A percentile compares a stretch with the other conserved stretches of the same genome.
Conservation (phyloP, 2,329 filamentous ascomycete species). For the Lachnellula cervina region DNA sequence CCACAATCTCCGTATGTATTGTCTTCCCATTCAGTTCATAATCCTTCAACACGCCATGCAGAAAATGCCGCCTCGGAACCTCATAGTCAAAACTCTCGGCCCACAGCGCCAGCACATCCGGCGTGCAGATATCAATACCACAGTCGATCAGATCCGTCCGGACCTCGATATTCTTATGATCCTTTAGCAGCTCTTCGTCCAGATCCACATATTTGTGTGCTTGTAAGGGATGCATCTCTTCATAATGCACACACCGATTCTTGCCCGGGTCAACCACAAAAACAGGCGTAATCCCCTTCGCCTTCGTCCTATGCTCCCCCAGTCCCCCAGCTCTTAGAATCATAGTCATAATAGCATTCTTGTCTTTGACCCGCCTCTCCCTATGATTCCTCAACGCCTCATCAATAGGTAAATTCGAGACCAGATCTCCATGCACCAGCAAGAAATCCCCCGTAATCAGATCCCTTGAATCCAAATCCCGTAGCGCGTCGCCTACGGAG, state of each 20-base stretch:
- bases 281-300: slow-evolving; percentile 68
- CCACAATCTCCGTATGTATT: slow-evolving; percentile 84
- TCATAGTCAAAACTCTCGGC: slow-evolving; percentile 98
- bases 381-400: slow-evolving; percentile 72
- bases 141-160: slow-evolving; percentile 88
- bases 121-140: slow-evolving; percentile 94
- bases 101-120: slow-evolving; percentile 90
- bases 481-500: slow-evolving; percentile 89
- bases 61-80: slow-evolving; percentile 77
- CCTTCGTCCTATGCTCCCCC: slow-evolving; percentile 68
- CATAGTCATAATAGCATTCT: slow-evolving; percentile 97
- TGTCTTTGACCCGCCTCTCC: slow-evolving; percentile 73
- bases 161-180: slow-evolving; percentile 71
- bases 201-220: slow-evolving; percentile 63
- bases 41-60: slow-evolving; percentile 91
- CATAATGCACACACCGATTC: slow-evolving; percentile 85
- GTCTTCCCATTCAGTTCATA: slow-evolving; percentile 96
- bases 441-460: slow-evolving; percentile 88
- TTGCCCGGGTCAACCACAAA: slow-evolving; percentile 82
- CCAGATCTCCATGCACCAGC: slow-evolving; percentile 84
- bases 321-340: slow-evolving; percentile 74
- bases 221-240: slow-evolving; percentile 73
- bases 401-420: slow-evolving; percentile 86
- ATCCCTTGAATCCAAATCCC: slow-evolving; percentile 82
- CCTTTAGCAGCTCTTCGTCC: slow-evolving; percentile 72